Base-by-base conservation (phyloP, 768 basidiomycete genomes). In the Psilocybe cyanescens region DNA sequence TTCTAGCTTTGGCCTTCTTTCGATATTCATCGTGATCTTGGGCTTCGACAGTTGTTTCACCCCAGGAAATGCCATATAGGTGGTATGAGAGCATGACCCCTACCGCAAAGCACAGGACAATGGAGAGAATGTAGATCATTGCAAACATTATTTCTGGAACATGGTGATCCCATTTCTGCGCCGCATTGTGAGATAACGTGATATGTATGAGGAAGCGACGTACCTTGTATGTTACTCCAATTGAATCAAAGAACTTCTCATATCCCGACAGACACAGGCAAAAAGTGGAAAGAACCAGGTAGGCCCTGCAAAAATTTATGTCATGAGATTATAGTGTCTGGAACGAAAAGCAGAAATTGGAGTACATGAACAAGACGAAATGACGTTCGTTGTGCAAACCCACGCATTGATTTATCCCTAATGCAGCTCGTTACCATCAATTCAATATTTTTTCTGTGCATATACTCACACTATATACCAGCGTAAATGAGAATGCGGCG, bases 391-490 rank as follows among this genome's bases (percentile, higher is more conserved):
- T 99, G 71, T 97, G 82, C 6, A 99, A 74, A 9, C 97, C 97
- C 47, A 99, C 97, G 71, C 97, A 99, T 85, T 95, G 94, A 74
- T 98, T 98, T 53, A 98, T 87, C 95, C 95, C 94, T 95, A 70
- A 47, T 14, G n/a, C 2, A 9, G 4, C 5, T 41, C 41, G 17
- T 53, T 35, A 52, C 17, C 6, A 45, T 14, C n/a, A 35, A n/a
- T 16, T n/a, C 1, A 17, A 35, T 31, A 11, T 35, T 16, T 4
- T 9, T 11, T 3, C 19, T 2, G 37, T 2, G 8, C 8, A 47
- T 24, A 45, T 7, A 68, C 73, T 57, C 62, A 78, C 75, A 78
- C 75, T 76, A 59, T 17, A 51, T 16, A 24, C 31, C 37, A 59
- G 50, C 33, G 31, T 9, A 35, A 58, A 49, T 58, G 52, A 60